A percentile compares a stretch with the other conserved stretches of the same genome.
phyloP scores from a whole-genome alignment of 148 eudicot species.

The Euryodendron excelsum region DNA sequence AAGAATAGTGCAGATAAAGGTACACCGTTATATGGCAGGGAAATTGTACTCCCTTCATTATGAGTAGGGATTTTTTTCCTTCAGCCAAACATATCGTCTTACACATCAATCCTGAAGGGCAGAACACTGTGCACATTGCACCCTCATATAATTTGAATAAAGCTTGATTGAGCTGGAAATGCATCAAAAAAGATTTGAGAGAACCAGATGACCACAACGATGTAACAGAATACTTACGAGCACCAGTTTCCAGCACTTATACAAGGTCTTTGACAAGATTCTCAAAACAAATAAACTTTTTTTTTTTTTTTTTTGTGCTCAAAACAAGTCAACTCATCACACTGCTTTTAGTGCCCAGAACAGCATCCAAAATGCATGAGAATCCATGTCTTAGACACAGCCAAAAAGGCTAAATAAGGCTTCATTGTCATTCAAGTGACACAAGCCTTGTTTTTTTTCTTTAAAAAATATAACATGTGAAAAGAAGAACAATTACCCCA shows the following conservation, averaged over 20 bases:
- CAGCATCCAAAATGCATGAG: neutral
- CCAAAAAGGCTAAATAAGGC: neutral
- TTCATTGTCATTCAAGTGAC: neutral
- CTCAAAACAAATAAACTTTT: neutral
- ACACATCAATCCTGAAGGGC: neutral
- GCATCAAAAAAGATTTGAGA: neutral
- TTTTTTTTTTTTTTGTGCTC: neutral
- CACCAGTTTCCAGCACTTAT: neutral
- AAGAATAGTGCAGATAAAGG: neutral
- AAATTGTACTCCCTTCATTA: too few species aligned
- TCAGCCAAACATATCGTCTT: neutral
- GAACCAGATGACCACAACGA: neutral
- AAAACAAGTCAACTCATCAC: neutral
- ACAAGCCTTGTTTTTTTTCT: neutral
- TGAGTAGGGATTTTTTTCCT: neutral
- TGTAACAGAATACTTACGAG: neutral
- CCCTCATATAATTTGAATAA: neutral
- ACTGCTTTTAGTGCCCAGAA: neutral
- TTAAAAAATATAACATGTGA: neutral
- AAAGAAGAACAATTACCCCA: too few species aligned
- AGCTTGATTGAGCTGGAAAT: neutral
- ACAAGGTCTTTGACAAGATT: neutral
- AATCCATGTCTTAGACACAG: neutral
- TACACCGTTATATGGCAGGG: too few species aligned
- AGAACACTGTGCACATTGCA: neutral